These are phyloP conservation scores for Polyporus tsugae DNA, from an alignment of 1,284 basidiomycete genomes.

Conservation along the genomic window DNA sequence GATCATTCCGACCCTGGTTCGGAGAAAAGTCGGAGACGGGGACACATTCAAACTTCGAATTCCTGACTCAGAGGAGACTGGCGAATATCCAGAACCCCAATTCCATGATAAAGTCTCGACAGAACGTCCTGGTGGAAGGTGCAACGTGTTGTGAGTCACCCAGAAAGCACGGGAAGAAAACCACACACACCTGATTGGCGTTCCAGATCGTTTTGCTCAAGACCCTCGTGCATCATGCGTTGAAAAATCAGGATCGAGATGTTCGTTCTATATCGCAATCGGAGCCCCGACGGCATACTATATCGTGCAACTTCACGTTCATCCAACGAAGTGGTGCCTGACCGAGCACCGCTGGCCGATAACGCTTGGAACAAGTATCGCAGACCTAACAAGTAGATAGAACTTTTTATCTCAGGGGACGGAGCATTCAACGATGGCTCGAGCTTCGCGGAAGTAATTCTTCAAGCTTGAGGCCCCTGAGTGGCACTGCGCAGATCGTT, in stretches of 20 bases:
- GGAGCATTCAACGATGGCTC: not conserved
- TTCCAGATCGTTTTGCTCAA: not conserved
- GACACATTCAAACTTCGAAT: too few species aligned
- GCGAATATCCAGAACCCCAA: too few species aligned
- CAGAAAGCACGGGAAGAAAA: not conserved
- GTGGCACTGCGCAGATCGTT: not conserved
- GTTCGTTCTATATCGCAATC: not conserved
- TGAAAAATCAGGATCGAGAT: not conserved
- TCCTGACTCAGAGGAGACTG: too few species aligned
- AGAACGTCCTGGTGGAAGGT: too few species aligned
- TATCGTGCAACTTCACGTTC: too few species aligned
- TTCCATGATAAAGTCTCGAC: too few species aligned
- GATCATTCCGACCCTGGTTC: too few species aligned
- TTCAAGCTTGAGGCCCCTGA: not conserved
- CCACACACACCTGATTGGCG: not conserved
- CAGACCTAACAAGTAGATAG: too few species aligned
- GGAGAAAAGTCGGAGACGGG: too few species aligned
- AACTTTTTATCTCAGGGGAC: not conserved
- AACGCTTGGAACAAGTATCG: too few species aligned
- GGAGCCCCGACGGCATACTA: not conserved
- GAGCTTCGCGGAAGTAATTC: not conserved
- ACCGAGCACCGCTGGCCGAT: too few species aligned
- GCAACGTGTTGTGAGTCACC: not conserved
- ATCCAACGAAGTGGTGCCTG: too few species aligned
- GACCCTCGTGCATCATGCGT: not conserved